Percentiles rank a stretch among this genome's conserved stretches.
Conservation (phyloP, 2,329 filamentous ascomycete species). For the Blastomyces gilchristii region DNA sequence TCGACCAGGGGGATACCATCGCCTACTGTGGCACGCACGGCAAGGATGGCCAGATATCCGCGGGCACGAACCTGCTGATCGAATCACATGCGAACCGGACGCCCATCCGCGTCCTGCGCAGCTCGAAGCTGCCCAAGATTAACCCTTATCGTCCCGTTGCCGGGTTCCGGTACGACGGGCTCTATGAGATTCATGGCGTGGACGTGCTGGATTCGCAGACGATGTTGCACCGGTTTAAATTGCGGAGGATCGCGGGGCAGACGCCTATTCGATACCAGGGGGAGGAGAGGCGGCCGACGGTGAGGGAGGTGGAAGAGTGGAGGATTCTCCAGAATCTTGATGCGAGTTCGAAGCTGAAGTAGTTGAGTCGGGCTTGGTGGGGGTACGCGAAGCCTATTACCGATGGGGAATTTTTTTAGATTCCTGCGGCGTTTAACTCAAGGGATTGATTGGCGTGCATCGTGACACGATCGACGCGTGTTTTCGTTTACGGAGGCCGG, state of each 20-base stretch:
- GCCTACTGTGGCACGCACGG: slow-evolving; percentile 43
- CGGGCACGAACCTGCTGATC: slow-evolving; percentile 36
- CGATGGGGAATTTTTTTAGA: too few relatives aligned
- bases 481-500: too few relatives aligned
- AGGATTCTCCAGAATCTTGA: slow-evolving; percentile 7
- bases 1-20: slow-evolving; percentile 42
- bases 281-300: slow-evolving; percentile 35
- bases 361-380: not conserved
- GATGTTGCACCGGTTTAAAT: slow-evolving; percentile 40
- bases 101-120: slow-evolving; percentile 44
- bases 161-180: slow-evolving; percentile 49
- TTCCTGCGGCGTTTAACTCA: too few relatives aligned
- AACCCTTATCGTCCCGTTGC: slow-evolving; percentile 36
- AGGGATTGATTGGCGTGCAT: too few relatives aligned
- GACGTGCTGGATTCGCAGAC: slow-evolving; percentile 32
- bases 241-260: slow-evolving; percentile 38
- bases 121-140: slow-evolving; percentile 23
- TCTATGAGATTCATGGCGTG: slow-evolving; percentile 40
- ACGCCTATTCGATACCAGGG: slow-evolving; percentile 39
- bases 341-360: not conserved
- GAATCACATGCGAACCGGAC: slow-evolving; percentile 28
- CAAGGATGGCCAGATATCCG: slow-evolving; percentile 22
- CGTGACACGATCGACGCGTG: too few relatives aligned
- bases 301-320: slow-evolving; percentile 25
- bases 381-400: not conserved